Base-by-base conservation (phyloP, 345 rosid species). In the Citrus trifoliata region DNA sequence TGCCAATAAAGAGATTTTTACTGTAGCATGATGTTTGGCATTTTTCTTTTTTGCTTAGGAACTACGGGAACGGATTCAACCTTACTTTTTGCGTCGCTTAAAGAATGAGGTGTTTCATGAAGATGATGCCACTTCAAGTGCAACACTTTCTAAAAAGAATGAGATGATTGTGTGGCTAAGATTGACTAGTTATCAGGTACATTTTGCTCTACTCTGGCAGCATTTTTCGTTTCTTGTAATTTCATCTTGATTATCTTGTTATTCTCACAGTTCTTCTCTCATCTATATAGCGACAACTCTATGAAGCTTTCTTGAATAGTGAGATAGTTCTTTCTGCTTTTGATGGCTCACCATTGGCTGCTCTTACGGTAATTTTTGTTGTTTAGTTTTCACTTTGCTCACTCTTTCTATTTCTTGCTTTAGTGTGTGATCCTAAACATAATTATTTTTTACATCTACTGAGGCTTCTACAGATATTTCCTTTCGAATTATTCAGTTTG, bases 261-360 rank as follows among this genome's bases (percentile, higher is more conserved):
- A 65, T 58, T 76, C 70, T 74, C 48, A 77, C 67, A 67, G 68
- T 79, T 40, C 59, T 28, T 51, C 19, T 51, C 7, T 67, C 69
- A 73, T 70, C 83, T 74, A 65, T 83, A 82, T 84, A 96, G 99
- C 88, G 90, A 73, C 93, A 89, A 86, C 78, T 96, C 19, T 96
- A 96, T 78, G 94, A 94, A 86, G 98, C 99, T 70, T 96, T 93
- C 83, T 79, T 96, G 84, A 89, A 88, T 7, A 94, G 97, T 89
- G 97, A 93, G 83, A 83, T 94, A 69, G 99, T 96, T 86, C 88
- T 92, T 77, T 96, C 99, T 55, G 92, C 99, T 71, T 96, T 93
- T 82, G 98, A 94, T 87, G 93, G 95, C 85, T 96, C 99, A 2
- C 99, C 99, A 68, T 81, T 94, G 78, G 99, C 99, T 87, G 99